phyloP scores from a whole-genome alignment of 495 filamentous ascomycete genomes.

The Podospora pseudoanserina region DNA sequence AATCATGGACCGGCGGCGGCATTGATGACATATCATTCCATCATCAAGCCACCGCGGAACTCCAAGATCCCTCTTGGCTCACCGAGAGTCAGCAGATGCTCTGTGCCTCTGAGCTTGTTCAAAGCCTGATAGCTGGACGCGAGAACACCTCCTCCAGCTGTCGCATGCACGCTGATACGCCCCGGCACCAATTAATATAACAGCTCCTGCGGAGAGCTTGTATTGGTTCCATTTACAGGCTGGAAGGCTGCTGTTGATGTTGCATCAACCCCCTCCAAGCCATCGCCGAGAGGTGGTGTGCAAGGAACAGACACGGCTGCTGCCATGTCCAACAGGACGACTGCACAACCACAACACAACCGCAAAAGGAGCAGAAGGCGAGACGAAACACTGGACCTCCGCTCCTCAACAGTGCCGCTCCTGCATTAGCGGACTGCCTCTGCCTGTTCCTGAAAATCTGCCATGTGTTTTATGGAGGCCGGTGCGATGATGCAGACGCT shows the following conservation, averaged over 20 bases:
- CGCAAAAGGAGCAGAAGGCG: conserved; percentile 7
- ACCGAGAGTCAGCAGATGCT: conserved; percentile 9
- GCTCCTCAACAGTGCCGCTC: conserved; percentile 22
- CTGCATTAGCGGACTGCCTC: conserved; percentile 27
- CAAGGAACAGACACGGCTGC: neutral
- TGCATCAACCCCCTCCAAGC: conserved; percentile 10
- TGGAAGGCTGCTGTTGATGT: conserved; percentile 7
- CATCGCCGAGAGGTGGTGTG: neutral
- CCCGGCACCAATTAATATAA: conserved; percentile 28
- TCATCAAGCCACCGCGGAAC: conserved; percentile 22
- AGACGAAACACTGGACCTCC: conserved; percentile 15
- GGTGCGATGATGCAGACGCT: conserved; percentile 11
- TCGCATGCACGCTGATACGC: conserved; percentile 21
- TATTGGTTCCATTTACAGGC: neutral
- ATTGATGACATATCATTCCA: conserved; percentile 25
- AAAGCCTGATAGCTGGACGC: neutral
- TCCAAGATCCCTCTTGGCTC: neutral
- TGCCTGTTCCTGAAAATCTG: conserved; percentile 29
- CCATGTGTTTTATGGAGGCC: conserved; percentile 9
- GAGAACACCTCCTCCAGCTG: neutral
- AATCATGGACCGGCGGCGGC: conserved; percentile 17
- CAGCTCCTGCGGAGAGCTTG: conserved; percentile 16
- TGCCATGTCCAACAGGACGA: neutral
- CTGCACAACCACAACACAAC: too few relatives aligned
- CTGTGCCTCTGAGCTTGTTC: neutral